Conservation (phyloP, 768 basidiomycete species). For the Boletus rex-veris region DNA sequence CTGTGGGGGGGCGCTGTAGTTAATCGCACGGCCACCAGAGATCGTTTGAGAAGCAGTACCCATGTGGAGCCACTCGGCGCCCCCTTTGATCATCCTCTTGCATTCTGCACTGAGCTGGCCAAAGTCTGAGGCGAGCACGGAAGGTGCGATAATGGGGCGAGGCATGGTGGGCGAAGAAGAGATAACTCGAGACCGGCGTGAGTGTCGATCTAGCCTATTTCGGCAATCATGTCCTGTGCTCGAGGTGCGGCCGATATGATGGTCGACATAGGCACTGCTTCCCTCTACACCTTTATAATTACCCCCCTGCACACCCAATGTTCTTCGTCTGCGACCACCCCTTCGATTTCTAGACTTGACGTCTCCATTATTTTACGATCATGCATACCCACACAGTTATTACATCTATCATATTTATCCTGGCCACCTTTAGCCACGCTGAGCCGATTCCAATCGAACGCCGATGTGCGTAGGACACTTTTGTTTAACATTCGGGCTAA, state of each 20-base stretch:
- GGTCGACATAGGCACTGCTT: not conserved
- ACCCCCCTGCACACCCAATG: too few species aligned
- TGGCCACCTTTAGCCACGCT: slow-evolving; percentile 35
- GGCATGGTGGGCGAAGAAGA: slow-evolving; percentile 52
- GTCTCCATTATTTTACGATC: not conserved
- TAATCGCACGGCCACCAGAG: slow-evolving; percentile 9
- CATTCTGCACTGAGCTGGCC: slow-evolving; percentile 94
- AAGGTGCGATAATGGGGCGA: slow-evolving; percentile 91
- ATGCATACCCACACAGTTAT: slow-evolving; percentile 33
- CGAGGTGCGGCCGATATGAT: not conserved
- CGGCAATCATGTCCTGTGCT: not conserved
- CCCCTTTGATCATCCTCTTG: slow-evolving; percentile 90
- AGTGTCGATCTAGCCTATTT: slow-evolving; percentile 25
- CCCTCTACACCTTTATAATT: not conserved
- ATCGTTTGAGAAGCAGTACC: slow-evolving; percentile 41
- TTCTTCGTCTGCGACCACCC: slow-evolving; percentile 5
- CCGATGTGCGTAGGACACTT: slow-evolving; percentile 36
- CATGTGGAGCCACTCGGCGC: slow-evolving; percentile 99
- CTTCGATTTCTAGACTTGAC: not conserved
- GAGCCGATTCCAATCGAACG: slow-evolving; percentile 38
- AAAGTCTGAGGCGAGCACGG: slow-evolving; percentile 96
- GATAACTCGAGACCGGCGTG: slow-evolving; percentile 2
- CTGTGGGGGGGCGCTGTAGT: slow-evolving; percentile 39
- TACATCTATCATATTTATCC: slow-evolving; percentile 35
- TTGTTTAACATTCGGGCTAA: slow-evolving; percentile 3